Base-by-base conservation (phyloP, 2,329 filamentous ascomycete genomes). In the Fusarium heterosporum region DNA sequence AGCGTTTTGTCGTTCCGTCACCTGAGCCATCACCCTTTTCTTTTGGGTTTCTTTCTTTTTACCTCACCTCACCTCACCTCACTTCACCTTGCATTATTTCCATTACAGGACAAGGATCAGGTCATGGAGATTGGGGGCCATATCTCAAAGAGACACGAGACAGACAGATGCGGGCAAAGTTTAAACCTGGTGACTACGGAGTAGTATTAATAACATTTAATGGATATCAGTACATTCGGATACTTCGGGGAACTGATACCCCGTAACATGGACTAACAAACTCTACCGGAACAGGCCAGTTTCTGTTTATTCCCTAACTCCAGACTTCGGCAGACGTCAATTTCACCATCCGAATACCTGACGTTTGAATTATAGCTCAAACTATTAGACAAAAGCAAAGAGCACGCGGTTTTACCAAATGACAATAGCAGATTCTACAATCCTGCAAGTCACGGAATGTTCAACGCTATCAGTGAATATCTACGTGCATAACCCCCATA, bases 1-100 rank as follows among this genome's bases (percentile, higher is more conserved):
- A 71, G 70, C 60, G 69, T 72, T 73, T 70, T 74, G 69, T 73
- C 70, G 68, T 67, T 66, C 56, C 71, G 69, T 73, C 71, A 73
- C 71, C 71, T 73, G 71, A 73, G 71, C 64, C 54, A 71, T 66
- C 59, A 62, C 49, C 57, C 30, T 61, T 55, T 36, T 36, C n/a
- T n/a, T 36, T 10, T 36, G 4, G 22, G 22, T 16, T 16, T 8
- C 14, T 34, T 34, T 41, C 40, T 22, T 38, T 48, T 49, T 57
- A 56, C 16, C 54, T 60, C 57, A 61, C 32, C 34, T 61, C 45
- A 40, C 43, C 38, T 57, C 32, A 52, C 22, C 12, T 13, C 26
- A 25, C 12, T 13, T 34, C 6, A 6, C 22, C 22, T 22, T 22
- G 6, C 22, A 4, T 34, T n/a, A 16, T 34, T 9, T 34, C 13